Base-by-base conservation (phyloP, 2,329 filamentous ascomycete species). In the Hyphodiscus sp. region DNA sequence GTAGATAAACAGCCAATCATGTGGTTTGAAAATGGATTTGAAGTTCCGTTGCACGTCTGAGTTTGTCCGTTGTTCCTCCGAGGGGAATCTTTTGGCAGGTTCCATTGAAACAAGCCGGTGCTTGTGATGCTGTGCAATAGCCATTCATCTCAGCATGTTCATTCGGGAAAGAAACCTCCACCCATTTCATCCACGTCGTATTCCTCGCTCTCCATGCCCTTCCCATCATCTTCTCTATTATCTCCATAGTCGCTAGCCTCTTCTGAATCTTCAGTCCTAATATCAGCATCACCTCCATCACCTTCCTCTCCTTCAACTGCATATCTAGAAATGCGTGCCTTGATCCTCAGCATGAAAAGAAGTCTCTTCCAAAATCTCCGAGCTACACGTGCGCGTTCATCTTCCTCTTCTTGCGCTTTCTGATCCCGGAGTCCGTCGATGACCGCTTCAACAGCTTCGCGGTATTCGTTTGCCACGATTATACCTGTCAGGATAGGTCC, bases 401-500 rank as follows among this genome's bases (percentile, higher is more conserved):
- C 79, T 48, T 82, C 75, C 61, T 86, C 83, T 18, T 79, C 74
- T 63, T 87, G 78, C 19, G 78, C 77, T 57, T 82, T 78, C 57
- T 88, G 75, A 54, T 90, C 80, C 30, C 80, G 76, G 46, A 97
- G 72, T 0, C 82, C 86, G 13, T 74, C 74, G 18, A 95, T 76
- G 0, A 89, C 84, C 4, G 81, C 83, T 53, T 80, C 72, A 0
- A 96, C 76, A 0, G 87, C 91, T 52, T 91, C 88, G 8, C 74
- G 77, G 56, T 84, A 82, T 67, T 92, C 86, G 16, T 71, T 67
- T 0, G 91, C 86, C 1, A 95, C 82, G 0, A 99, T 83, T 1
- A 86, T 80, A 1, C 94, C 94, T 41, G 82, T 79, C 1, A 94
- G 72, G 2, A 96, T 79, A 1, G 94, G 91, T 2, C 90, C 96